These are phyloP conservation scores for Ceratobasidium sp. DNA, from an alignment of 1,284 basidiomycete genomes.

Conservation along the genomic window DNA sequence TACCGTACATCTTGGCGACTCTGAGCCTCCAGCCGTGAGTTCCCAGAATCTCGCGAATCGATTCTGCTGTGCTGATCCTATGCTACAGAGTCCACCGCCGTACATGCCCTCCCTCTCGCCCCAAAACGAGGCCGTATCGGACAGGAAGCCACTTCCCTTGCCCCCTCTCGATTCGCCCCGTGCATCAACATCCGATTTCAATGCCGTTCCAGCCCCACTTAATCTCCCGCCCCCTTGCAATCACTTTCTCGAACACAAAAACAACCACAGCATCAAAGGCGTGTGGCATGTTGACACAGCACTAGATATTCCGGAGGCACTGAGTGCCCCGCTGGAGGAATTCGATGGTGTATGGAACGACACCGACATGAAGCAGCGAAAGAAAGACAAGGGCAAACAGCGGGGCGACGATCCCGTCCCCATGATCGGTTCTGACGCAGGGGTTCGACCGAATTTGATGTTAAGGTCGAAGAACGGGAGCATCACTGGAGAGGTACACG, in stretches of 20 bases:
- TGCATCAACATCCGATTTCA: background rate
- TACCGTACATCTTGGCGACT: background rate
- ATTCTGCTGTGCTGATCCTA: background rate
- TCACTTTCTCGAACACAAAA: slow-evolving; percentile 13
- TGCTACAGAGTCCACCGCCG: slow-evolving; percentile 21
- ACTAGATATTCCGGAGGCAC: slow-evolving; percentile 12
- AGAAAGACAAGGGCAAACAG: slow-evolving; percentile 37
- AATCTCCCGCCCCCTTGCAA: slow-evolving; percentile 24
- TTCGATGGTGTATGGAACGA: slow-evolving; percentile 41
- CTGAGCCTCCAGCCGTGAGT: slow-evolving; percentile 12
- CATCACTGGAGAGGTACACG: slow-evolving; percentile 26
- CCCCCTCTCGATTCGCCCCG: slow-evolving; percentile 2
- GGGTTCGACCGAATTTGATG: slow-evolving; percentile 34
- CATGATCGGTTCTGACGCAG: background rate
- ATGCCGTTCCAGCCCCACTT: background rate
- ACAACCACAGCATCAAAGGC: slow-evolving; percentile 31
- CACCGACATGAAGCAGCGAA: slow-evolving; percentile 6
- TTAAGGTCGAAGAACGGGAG: slow-evolving; percentile 28
- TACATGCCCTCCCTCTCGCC: slow-evolving; percentile 6
- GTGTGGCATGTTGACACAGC: slow-evolving; percentile 37
- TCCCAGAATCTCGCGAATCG: background rate
- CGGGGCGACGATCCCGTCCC: background rate
- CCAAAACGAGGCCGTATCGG: background rate
- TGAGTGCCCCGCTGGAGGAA: slow-evolving; percentile 11
- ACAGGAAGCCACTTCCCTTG: slow-evolving; percentile 16